phyloP scores from a whole-genome alignment of 2,329 filamentous ascomycete genomes.

The Diaporthe ilicicola region DNA sequence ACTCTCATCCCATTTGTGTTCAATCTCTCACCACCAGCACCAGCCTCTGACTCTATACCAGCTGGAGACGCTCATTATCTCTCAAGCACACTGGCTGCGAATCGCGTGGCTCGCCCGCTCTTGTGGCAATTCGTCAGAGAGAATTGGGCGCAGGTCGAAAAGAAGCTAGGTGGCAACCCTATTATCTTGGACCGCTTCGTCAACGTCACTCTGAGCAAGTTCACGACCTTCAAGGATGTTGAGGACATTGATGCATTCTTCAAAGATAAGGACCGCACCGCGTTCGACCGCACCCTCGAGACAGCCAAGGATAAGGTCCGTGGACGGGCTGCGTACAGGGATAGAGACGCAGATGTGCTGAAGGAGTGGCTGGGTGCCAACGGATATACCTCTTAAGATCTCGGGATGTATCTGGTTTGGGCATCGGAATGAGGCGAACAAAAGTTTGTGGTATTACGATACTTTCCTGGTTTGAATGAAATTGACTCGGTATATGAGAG shows the following conservation, averaged over 20 bases:
- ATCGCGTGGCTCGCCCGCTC: slow-evolving; percentile 74
- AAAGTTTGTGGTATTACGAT: slow-evolving; percentile 11
- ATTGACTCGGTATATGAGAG: neutral
- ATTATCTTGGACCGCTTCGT: slow-evolving; percentile 91
- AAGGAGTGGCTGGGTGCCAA: slow-evolving; percentile 79
- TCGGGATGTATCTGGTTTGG: neutral
- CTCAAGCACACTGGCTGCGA: slow-evolving; percentile 75
- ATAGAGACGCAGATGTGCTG: slow-evolving; percentile 76
- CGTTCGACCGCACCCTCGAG: slow-evolving; percentile 85
- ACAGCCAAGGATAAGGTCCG: slow-evolving; percentile 88
- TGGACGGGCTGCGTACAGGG: slow-evolving; percentile 82
- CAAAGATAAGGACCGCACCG: slow-evolving; percentile 82
- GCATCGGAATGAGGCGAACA: neutral
- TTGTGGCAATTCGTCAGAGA: slow-evolving; percentile 88
- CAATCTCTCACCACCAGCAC: slow-evolving; percentile 62
- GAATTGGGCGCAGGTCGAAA: slow-evolving; percentile 79
- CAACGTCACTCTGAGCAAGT: slow-evolving; percentile 79
- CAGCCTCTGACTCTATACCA: slow-evolving; percentile 71
- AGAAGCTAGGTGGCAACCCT: slow-evolving; percentile 78
- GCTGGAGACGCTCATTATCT: slow-evolving; percentile 89
- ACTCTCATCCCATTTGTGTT: slow-evolving; percentile 82
- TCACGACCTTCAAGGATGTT: slow-evolving; percentile 73
- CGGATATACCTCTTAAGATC: slow-evolving; percentile 46
- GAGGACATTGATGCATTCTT: slow-evolving; percentile 88
- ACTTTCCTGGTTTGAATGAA: neutral